Base-by-base conservation (phyloP, 2,329 filamentous ascomycete genomes). In the Penicillium sp. region DNA sequence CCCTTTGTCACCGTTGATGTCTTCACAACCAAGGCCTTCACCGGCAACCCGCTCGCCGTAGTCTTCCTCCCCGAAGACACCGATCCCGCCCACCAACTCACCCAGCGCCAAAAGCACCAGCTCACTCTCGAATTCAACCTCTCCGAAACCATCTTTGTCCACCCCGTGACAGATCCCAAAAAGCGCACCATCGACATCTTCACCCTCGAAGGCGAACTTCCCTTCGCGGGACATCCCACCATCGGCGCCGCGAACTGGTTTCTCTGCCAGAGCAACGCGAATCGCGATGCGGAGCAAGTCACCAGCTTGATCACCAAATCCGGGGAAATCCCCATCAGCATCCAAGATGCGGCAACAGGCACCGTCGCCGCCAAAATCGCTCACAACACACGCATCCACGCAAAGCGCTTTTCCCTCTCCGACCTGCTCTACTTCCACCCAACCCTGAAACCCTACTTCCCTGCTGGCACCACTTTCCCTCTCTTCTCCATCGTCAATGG, bases 181-280 rank as follows among this genome's bases (percentile, higher is more conserved):
- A 66, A 68, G 35, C 69, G 69, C 25, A 68, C 65, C 26, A 76
- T 86, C 54, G 81, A 85, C 68, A 87, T 87, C 67, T 86, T 86
- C 76, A 81, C 81, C 43, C 77, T 78, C 0, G 71, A 74, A 7
- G 68, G 65, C 11, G 85, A 87, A 70, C 68, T 87, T 16, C 83
- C 84, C 7, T 86, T 87, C 65, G 84, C 85, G 1, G 82, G 85
- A 3, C 84, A 87, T 68, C 84, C 84, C 0, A 85, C 82, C 35
- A 84, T 86, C 61, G 85, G 85, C 38, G 82, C 83, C 13, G 82
- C 82, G 3, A 81, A 79, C 45, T 82, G 83, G 72, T 76, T 81
- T 28, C 72, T 75, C 0, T 62, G 55, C 26, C 68, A 68, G 5
- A 61, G 62, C 78, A 38, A 60, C 35, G 13, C n/a, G 10, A 33